These are phyloP conservation scores for Pyrenophora tritici-repentis DNA, from an alignment of 2,329 filamentous ascomycete species.

Conservation along the genomic window DNA sequence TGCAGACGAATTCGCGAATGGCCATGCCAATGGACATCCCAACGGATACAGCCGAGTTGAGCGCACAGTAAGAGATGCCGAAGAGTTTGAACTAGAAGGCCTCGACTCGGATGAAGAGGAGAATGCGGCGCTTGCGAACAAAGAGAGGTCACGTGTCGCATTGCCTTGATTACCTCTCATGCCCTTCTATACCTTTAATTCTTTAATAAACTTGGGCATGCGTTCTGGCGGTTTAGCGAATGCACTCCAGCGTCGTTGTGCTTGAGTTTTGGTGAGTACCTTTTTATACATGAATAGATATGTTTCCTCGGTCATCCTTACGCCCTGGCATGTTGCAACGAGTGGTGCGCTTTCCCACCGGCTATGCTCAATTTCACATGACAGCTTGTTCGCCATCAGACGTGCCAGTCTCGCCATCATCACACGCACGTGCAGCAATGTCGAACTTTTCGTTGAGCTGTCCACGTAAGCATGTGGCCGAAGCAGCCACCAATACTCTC, in stretches of 20 bases:
- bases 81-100: constrained; percentile 92
- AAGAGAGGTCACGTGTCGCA: constrained; percentile 28
- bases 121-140: constrained; percentile 29
- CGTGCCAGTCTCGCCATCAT: background rate
- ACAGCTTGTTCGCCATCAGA: background rate
- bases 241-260: background rate
- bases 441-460: constrained; percentile 19
- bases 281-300: background rate
- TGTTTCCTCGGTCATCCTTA: background rate
- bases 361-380: background rate
- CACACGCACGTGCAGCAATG: constrained; percentile 11
- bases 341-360: background rate
- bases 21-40: constrained; percentile 28
- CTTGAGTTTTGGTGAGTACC: background rate
- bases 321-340: background rate
- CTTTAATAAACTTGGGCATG: background rate
- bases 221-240: background rate
- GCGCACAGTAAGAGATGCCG: constrained; percentile 72
- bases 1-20: constrained; percentile 27
- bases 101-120: constrained; percentile 88
- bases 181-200: background rate
- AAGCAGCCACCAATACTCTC: constrained; percentile 22
- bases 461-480: background rate
- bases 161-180: constrained; percentile 14
- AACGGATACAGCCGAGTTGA: constrained; percentile 56